Percentiles rank a stretch among this genome's conserved stretches.
Conservation (phyloP, 331 rosid species). For the Telfairia occidentalis region DNA sequence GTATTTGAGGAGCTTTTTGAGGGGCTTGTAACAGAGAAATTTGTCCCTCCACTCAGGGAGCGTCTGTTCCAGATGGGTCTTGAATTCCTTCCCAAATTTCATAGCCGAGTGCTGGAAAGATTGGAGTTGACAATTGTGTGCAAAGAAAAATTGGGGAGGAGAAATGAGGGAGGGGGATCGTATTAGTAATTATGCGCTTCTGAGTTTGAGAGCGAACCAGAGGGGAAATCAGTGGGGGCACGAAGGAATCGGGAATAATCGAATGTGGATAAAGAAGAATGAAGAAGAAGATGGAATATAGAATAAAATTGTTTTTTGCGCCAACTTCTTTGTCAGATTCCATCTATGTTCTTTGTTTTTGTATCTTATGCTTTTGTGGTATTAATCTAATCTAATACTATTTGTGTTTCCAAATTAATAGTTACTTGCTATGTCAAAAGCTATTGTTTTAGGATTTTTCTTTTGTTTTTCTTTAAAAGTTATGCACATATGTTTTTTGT, state of each 20-base stretch:
- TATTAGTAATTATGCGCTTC: background rate
- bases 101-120: slow-evolving; percentile 16
- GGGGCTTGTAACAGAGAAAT: slow-evolving; percentile 77
- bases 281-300: background rate
- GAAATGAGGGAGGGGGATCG: background rate
- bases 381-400: background rate
- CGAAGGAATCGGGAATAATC: slow-evolving; percentile 23
- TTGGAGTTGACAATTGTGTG: background rate
- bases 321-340: background rate
- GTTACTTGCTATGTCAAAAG: background rate
- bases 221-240: background rate
- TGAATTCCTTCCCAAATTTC: slow-evolving; percentile 95
- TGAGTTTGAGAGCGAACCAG: background rate
- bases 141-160: background rate
- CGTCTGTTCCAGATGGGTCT: slow-evolving; percentile 74
- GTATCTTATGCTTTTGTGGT: background rate
- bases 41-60: slow-evolving; percentile 99
- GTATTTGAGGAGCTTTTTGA: slow-evolving; percentile 68
- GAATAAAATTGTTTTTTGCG: background rate
- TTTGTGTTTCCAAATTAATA: background rate
- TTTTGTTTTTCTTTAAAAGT: background rate
- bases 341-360: background rate
- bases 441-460: background rate
- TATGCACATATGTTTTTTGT: background rate
- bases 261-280: background rate